Percentiles rank a stretch among this genome's conserved stretches.
phyloP scores from a whole-genome alignment of 2,329 filamentous ascomycete genomes.

The Juglanconis oblonga region DNA sequence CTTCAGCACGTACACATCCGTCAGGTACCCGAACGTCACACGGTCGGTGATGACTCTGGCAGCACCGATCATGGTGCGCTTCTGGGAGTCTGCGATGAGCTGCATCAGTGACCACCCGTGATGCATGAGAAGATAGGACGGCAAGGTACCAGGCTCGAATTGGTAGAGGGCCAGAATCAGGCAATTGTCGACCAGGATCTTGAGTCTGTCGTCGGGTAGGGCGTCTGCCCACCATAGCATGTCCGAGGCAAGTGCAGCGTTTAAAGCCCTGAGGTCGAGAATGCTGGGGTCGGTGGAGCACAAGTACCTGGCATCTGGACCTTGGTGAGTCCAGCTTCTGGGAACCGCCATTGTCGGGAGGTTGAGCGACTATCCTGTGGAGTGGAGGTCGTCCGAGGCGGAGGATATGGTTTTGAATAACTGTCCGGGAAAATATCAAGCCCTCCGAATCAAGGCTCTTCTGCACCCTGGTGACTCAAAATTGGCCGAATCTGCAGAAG shows the following conservation, averaged over 20 bases:
- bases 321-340: constrained; percentile 43
- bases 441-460: no score
- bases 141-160: background rate
- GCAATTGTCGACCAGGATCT: constrained; percentile 54
- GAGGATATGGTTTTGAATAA: no score
- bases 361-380: background rate
- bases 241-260: constrained; percentile 53
- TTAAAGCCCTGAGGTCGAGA: constrained; percentile 52
- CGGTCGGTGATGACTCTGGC: constrained; percentile 67
- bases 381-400: background rate
- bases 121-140: background rate
- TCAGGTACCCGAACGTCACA: constrained; percentile 66
- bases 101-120: background rate
- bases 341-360: background rate
- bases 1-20: constrained; percentile 64
- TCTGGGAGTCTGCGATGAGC: background rate
- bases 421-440: no score
- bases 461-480: no score
- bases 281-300: constrained; percentile 59
- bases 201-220: constrained; percentile 45
- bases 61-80: constrained; percentile 45
- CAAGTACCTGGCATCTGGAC: constrained; percentile 45
- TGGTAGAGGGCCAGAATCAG: constrained; percentile 58
- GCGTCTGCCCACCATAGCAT: constrained; percentile 60
- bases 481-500: no score